Evolutionary conservation across 129 eudicot genomes (phyloP).

Genomic region (Lactuca saligna): DNA sequence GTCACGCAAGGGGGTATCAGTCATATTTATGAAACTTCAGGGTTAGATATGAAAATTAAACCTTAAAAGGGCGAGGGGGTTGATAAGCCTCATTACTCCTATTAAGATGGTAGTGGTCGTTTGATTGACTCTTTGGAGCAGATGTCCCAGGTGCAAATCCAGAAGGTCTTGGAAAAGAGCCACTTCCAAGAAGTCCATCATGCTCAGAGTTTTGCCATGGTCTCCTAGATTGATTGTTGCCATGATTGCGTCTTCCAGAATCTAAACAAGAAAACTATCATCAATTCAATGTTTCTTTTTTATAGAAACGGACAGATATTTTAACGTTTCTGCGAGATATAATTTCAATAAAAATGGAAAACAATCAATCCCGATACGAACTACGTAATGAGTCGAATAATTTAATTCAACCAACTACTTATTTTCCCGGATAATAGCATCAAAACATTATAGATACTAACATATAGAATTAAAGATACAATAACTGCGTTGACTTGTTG

Average conservation of each 20-base stretch:
- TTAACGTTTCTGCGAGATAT: background rate
- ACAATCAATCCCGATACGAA: background rate
- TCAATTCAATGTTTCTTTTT: background rate
- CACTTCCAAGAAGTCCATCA: constrained; percentile 99
- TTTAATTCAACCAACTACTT: constrained; percentile 14
- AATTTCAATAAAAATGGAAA: background rate
- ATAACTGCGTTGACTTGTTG: too few relatives aligned
- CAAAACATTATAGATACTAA: background rate
- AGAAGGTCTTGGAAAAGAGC: constrained; percentile 91
- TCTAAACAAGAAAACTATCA: constrained; percentile 41
- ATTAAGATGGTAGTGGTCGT: constrained; percentile 63
- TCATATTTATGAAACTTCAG: background rate
- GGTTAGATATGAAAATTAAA: constrained; percentile 10
- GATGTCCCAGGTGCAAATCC: constrained; percentile 71
- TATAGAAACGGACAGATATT: background rate
- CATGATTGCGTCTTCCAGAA: constrained; percentile 59
- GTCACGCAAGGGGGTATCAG: background rate
- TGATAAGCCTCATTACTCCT: constrained; percentile 89
- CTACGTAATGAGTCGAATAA: background rate
- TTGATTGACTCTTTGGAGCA: constrained; percentile 57
- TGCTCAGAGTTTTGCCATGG: constrained; percentile 87
- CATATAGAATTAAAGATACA: background rate
- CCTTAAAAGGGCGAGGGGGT: constrained; percentile 99
- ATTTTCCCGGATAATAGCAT: constrained; percentile 1
- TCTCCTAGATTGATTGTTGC: constrained; percentile 64